Conservation (phyloP, 202 grass and related monocot genomes). For the Panicum hallii region DNA sequence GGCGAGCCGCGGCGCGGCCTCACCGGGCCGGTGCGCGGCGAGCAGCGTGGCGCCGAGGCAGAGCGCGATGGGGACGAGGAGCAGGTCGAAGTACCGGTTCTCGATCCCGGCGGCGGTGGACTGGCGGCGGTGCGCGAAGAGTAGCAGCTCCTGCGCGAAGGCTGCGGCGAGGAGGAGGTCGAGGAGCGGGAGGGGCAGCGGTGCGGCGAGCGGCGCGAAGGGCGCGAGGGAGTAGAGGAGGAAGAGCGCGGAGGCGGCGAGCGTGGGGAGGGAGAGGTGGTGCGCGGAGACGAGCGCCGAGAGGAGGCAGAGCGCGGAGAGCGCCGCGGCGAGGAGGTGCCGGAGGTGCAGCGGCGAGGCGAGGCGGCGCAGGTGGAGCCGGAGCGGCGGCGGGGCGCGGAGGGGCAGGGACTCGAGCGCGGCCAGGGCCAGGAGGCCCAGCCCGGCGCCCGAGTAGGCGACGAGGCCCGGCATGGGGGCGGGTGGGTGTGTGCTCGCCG, state of each 20-base stretch:
- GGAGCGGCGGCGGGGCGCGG: slow-evolving; percentile 38
- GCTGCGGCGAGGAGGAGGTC: slow-evolving; percentile 85
- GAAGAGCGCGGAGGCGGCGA: slow-evolving; percentile 73
- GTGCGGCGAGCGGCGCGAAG: slow-evolving; percentile 47
- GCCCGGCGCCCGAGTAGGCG: slow-evolving; percentile 65
- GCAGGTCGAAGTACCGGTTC: slow-evolving; percentile 95
- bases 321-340: slow-evolving; percentile 37
- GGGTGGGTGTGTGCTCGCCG: background rate
- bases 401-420: slow-evolving; percentile 58
- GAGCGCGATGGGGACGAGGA: slow-evolving; percentile 76
- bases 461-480: slow-evolving; percentile 62
- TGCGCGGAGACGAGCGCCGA: slow-evolving; percentile 50
- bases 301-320: slow-evolving; percentile 49
- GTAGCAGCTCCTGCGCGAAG: slow-evolving; percentile 75
- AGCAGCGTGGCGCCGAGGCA: slow-evolving; percentile 75
- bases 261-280: slow-evolving; percentile 72
- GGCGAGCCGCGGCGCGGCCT: slow-evolving; percentile 52
- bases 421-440: slow-evolving; percentile 66
- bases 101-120: slow-evolving; percentile 82
- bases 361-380: slow-evolving; percentile 25
- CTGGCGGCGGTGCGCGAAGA: slow-evolving; percentile 73
- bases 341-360: slow-evolving; percentile 53
- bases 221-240: slow-evolving; percentile 81
- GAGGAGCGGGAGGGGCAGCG: slow-evolving; percentile 62
- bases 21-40: slow-evolving; percentile 55